Base-by-base conservation (phyloP, 2,329 filamentous ascomycete species). In the Beauveria australis region DNA sequence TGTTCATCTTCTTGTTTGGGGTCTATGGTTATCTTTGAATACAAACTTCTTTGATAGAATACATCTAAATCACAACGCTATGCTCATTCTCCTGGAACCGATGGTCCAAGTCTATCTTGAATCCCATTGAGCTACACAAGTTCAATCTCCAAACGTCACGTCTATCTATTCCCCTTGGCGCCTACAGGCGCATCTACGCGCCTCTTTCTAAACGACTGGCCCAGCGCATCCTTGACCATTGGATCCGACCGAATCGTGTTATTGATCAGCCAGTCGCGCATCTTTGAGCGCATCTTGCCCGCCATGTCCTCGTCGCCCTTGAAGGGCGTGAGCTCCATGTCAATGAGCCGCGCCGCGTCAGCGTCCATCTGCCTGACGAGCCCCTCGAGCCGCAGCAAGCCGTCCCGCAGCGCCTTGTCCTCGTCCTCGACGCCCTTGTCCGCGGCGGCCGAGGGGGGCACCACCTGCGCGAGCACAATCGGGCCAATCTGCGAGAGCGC, bases 191-290 rank as follows among this genome's bases (percentile, higher is more conserved):
- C 86, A 68, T 86, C 84, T 16, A 78, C 72, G 65, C 87, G 80
- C 66, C 85, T 76, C 69, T 80, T 85, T 70, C 83, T 81, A 61
- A 92, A 75, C 30, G 86, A 85, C 62, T 80, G 82, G 26, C 85
- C 86, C 66, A 96, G 79, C 0, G 92, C 92, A 72, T 91, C 87
- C 66, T 87, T 82, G 9, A 97, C 93, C 75, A 93, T 90, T 1
- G 87, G 87, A 73, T 93, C 89, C 53, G 83, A 85, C 65, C 85
- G 82, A 62, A 95, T 89, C 16, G 87, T 92, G 70, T 95, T 95
- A 72, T 95, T 86, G 55, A 97, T 86, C 66, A 97, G 78, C 82
- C 91, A 96, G 68, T 94, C 90, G 74, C 87, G 89, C 75, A 97
- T 83, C 67, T 88, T 89, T 46, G 81, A 81, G 63, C 86, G 82